Evolutionary conservation across 192 early-diverging fungal species (phyloP).

Genomic region (Nowakowskiella sp.): DNA sequence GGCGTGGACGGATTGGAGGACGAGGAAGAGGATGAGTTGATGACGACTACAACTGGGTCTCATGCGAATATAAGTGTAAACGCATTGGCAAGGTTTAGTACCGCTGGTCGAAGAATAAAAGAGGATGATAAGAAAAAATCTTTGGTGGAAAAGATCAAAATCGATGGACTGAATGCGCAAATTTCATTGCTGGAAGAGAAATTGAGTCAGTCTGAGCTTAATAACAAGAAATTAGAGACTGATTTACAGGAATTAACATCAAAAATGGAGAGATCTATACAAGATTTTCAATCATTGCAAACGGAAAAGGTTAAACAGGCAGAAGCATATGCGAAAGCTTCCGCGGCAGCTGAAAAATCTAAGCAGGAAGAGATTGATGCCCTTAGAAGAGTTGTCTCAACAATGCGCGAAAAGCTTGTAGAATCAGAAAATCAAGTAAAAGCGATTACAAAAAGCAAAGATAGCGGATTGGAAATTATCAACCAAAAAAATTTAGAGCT

Average conservation of each 20-base stretch:
- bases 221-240: neutral
- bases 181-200: constrained; percentile 2
- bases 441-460: no score
- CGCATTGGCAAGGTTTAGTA: neutral
- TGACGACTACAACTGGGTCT: neutral
- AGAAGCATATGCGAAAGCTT: neutral
- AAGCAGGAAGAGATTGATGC: no score
- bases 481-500: no score
- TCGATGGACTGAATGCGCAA: no score
- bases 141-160: constrained; percentile 13
- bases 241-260: neutral
- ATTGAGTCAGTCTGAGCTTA: no score
- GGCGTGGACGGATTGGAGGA: constrained; percentile 22
- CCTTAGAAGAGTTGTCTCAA: no score
- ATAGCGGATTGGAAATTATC: no score
- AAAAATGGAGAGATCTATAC: neutral
- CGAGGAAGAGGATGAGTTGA: constrained; percentile 1
- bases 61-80: neutral
- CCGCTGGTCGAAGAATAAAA: constrained; percentile 2
- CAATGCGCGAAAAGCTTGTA: no score
- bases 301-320: constrained; percentile 1
- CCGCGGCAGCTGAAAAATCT: no score
- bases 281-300: constrained; percentile 1
- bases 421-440: no score
- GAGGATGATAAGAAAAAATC: constrained; percentile 14